A percentile compares a stretch with the other conserved stretches of the same genome.
These are phyloP conservation scores for Galerina sulciceps DNA, from an alignment of 768 basidiomycete genomes.

Conservation along the genomic window DNA sequence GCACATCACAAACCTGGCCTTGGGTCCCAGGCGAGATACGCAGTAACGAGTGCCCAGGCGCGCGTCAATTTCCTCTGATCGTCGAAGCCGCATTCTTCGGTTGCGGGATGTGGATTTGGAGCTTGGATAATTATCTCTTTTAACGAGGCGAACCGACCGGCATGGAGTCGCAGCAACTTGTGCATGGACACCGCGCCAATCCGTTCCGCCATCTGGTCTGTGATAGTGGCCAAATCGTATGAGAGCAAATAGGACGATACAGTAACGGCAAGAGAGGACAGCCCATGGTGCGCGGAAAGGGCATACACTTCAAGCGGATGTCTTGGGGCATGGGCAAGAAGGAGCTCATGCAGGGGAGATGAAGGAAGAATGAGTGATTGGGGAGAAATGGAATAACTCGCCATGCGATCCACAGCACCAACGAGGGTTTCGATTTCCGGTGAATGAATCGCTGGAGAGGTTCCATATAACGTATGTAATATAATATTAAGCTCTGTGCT, in stretches of 20 bases:
- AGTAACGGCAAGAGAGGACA: constrained; percentile 11
- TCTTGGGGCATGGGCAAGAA: constrained; percentile 15
- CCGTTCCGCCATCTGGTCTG: constrained; percentile 12
- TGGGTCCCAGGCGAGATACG: constrained; percentile 1
- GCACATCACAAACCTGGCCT: neutral
- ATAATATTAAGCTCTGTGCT: constrained; percentile 13
- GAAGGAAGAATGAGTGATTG: neutral
- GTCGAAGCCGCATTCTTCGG: constrained; percentile 5
- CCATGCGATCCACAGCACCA: constrained; percentile 17
- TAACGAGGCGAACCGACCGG: constrained; percentile 1
- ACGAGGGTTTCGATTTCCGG: constrained; percentile 8
- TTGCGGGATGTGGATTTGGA: constrained; percentile 8
- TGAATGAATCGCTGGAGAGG: constrained; percentile 1
- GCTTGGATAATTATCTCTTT: constrained; percentile 11
- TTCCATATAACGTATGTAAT: constrained; percentile 16
- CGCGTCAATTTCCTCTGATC: constrained; percentile 4
- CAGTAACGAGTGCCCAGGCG: constrained; percentile 7
- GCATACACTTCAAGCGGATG: constrained; percentile 15
- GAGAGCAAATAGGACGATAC: constrained; percentile 13
- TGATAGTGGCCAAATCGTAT: constrained; percentile 7
- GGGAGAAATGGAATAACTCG: constrained; percentile 9
- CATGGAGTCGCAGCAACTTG: constrained; percentile 11
- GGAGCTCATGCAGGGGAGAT: constrained; percentile 4
- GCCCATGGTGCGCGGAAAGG: constrained; percentile 14
- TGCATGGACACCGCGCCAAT: constrained; percentile 15